Base-by-base conservation (phyloP, 2,329 filamentous ascomycete genomes). In the Botrytis sinoallii region DNA sequence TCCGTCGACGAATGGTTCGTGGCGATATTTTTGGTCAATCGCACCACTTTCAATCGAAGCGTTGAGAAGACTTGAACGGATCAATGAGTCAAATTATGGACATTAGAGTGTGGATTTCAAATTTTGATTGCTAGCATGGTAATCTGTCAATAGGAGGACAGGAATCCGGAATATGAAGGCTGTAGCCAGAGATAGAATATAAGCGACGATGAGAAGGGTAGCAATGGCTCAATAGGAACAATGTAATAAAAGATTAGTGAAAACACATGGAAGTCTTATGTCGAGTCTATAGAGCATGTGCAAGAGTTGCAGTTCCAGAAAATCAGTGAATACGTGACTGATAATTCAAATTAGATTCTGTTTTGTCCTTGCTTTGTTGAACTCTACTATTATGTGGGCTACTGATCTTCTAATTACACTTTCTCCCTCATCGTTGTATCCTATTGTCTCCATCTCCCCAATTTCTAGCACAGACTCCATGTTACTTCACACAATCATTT, bases 1-100 rank as follows among this genome's bases (percentile, higher is more conserved):
- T 22, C 18, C 6, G 10, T 18, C 0, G 2, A 1, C 12, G 52
- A 18, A 29, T 18, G 1, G 0, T 57, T 18, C 14, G 14, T 29
- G 25, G n/a, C 52, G 25, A 29, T 14, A 29, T 18, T 0, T 29
- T 57, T 0, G 12, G 4, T 12, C 3, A 14, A 52, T 52, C 48
- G 48, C 25, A 10, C 2, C n/a, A 18, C 6, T 52, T 52, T 2
- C 0, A 48, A 10, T 22, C 5, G 20, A 22, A 0, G 20, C 0
- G 1, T 48, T n/a, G 10, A 57, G 14, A 57, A 4, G n/a, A 57
- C 8, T 3, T 7, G 52, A 57, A 4, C n/a, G 1, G 6, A 32
- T 29, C 52, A 29, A 3, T 6, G 52, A 4, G n/a, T 57, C 14
- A 18, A 29, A 14, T 9, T 4, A 4, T 57, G 52, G 52, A 9